A percentile compares a stretch with the other conserved stretches of the same genome.
These are phyloP conservation scores for Russula lepida DNA, from an alignment of 768 basidiomycete species.

Conservation along the genomic window DNA sequence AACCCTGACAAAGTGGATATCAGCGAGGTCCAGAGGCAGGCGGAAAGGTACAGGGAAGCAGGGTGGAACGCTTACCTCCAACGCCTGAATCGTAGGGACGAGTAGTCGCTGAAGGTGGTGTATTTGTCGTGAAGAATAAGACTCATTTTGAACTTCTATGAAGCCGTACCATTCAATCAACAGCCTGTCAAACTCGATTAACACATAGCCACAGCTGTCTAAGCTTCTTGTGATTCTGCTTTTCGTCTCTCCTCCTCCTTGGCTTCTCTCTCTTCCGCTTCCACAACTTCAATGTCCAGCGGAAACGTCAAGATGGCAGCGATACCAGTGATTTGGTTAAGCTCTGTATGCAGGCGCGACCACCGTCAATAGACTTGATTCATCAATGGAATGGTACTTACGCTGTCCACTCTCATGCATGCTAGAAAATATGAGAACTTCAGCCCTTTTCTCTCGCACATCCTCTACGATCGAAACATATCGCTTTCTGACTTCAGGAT, in stretches of 20 bases:
- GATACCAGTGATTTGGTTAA: conserved; percentile 92
- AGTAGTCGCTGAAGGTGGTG: background rate
- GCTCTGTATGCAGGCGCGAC: conserved; percentile 49
- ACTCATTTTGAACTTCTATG: background rate
- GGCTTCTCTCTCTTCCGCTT: conserved; percentile 81
- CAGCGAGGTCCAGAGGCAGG: conserved; percentile 51
- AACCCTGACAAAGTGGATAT: conserved; percentile 38
- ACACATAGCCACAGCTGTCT: background rate
- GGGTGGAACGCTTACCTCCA: conserved; percentile 90
- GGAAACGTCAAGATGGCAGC: conserved; percentile 96
- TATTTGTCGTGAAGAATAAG: background rate
- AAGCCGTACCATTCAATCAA: background rate
- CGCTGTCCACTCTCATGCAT: conserved; percentile 99
- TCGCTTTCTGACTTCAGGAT: conserved; percentile 66
- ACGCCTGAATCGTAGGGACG: conserved; percentile 5
- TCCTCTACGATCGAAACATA: conserved; percentile 86
- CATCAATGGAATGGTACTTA: conserved; percentile 34
- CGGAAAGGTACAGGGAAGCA: conserved; percentile 73
- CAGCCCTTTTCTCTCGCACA: conserved; percentile 81
- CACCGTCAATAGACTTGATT: background rate
- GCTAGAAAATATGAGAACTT: conserved; percentile 95
- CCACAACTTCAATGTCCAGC: conserved; percentile 89
- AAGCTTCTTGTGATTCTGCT: conserved; percentile 4
- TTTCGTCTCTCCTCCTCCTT: conserved; percentile 33
- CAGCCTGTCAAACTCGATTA: background rate